These are phyloP conservation scores for Camelina sativa DNA, from an alignment of 345 rosid species.

Conservation along the genomic window DNA sequence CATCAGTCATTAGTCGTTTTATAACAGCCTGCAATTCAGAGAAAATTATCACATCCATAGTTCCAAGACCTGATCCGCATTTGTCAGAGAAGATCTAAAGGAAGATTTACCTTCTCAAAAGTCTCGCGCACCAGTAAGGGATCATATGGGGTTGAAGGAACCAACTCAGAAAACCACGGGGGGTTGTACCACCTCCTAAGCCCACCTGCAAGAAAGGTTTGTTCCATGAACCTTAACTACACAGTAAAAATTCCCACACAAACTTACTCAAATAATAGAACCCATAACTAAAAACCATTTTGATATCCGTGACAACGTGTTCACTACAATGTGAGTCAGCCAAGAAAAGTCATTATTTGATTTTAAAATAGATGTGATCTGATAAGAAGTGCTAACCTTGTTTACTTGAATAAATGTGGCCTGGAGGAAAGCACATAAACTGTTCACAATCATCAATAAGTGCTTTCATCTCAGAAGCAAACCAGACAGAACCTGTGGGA, in stretches of 20 bases:
- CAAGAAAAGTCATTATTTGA: constrained; percentile 15
- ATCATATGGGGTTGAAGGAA: constrained; percentile 75
- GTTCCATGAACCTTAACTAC: constrained; percentile 10
- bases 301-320: constrained; percentile 1
- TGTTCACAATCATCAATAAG: constrained; percentile 83
- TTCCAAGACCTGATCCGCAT: not conserved
- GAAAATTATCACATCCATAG: constrained; percentile 3
- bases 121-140: constrained; percentile 55
- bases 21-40: constrained; percentile 63
- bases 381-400: constrained; percentile 57
- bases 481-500: constrained; percentile 82
- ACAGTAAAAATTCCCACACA: not conserved
- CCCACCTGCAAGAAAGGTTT: constrained; percentile 53
- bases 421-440: constrained; percentile 74
- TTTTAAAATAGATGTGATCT: not conserved
- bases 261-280: constrained; percentile 11
- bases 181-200: constrained; percentile 88
- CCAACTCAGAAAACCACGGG: constrained; percentile 65
- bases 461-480: constrained; percentile 97
- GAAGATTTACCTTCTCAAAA: constrained; percentile 65
- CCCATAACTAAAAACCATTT: constrained; percentile 1
- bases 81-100: constrained; percentile 7
- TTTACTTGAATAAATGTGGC: constrained; percentile 87
- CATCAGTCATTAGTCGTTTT: constrained; percentile 89
- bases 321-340: constrained; percentile 1